These are phyloP conservation scores for Rugosomyces carneus DNA, from an alignment of 1,284 basidiomycete species.

Conservation along the genomic window DNA sequence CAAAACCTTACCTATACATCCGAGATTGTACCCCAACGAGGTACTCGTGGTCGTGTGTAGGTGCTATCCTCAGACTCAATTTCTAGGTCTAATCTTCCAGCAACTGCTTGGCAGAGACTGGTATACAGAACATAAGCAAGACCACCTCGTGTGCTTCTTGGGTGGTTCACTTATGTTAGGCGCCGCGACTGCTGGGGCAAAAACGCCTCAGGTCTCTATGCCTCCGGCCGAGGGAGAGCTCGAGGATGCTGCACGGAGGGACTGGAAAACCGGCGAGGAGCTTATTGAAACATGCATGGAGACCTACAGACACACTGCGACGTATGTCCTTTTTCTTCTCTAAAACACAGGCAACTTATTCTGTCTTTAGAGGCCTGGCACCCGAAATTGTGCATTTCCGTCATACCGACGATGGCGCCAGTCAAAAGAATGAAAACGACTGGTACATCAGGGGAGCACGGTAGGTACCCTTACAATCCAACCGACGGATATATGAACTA, in stretches of 20 bases:
- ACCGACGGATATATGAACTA: background rate
- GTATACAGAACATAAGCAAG: constrained; percentile 81
- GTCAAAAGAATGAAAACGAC: constrained; percentile 39
- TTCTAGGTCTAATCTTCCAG: constrained; percentile 54
- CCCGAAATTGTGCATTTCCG: constrained; percentile 83
- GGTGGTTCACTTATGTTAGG: constrained; percentile 91
- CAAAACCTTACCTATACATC: constrained; percentile 63
- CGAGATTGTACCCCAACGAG: constrained; percentile 53
- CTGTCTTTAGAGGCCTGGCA: constrained; percentile 59
- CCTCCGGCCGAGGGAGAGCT: constrained; percentile 50
- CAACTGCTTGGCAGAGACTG: constrained; percentile 64
- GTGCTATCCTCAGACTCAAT: constrained; percentile 7
- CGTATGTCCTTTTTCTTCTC: constrained; percentile 36
- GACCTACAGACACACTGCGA: constrained; percentile 68
- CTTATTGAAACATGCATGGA: constrained; percentile 77
- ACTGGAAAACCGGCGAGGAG: constrained; percentile 75
- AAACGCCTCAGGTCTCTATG: constrained; percentile 36
- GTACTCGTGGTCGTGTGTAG: constrained; percentile 21
- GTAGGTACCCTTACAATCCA: constrained; percentile 29
- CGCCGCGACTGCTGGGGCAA: constrained; percentile 56
- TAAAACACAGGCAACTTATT: background rate
- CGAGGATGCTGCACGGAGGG: constrained; percentile 47
- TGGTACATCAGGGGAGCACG: constrained; percentile 85
- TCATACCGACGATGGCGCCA: constrained; percentile 43
- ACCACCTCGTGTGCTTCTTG: constrained; percentile 95